A percentile compares a stretch with the other conserved stretches of the same genome.
These are phyloP conservation scores for Fraxinus latifolia DNA, from an alignment of 305 asterid species.

Conservation along the genomic window DNA sequence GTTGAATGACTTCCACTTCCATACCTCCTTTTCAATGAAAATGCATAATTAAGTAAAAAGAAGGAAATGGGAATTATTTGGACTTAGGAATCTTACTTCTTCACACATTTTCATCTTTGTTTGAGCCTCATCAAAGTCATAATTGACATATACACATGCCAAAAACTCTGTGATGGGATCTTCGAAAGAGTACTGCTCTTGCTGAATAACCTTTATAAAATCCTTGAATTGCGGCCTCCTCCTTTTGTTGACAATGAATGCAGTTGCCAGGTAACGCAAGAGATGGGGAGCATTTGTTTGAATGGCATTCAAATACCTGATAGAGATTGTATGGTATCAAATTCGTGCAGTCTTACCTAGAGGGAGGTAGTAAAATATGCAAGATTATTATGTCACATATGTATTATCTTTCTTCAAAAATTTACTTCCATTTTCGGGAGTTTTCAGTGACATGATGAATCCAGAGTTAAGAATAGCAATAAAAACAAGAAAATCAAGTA, in stretches of 20 bases:
- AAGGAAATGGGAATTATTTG: background rate
- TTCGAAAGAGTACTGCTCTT: constrained; percentile 75
- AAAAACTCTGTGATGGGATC: constrained; percentile 95
- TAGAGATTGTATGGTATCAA: background rate
- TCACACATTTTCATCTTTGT: constrained; percentile 96
- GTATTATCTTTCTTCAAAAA: background rate
- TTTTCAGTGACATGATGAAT: background rate
- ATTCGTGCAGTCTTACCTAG: background rate
- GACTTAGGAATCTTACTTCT: constrained; percentile 57
- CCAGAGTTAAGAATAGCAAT: background rate
- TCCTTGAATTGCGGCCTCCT: constrained; percentile 93
- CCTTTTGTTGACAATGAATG: constrained; percentile 94
- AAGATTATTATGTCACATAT: background rate
- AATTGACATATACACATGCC: constrained; percentile 83
- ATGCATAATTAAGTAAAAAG: background rate
- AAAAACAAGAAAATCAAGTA: background rate
- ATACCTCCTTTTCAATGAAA: background rate
- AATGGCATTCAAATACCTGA: constrained; percentile 89
- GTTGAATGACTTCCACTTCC: background rate
- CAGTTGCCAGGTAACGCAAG: constrained; percentile 86
- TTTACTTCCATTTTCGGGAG: background rate
- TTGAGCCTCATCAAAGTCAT: constrained; percentile 96
- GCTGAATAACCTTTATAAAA: constrained; percentile 88
- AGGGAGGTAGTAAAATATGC: constrained; percentile 1
- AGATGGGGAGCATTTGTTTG: constrained; percentile 97